Evolutionary conservation across 2,329 filamentous ascomycete species (phyloP).

Genomic region (Arachnomyces sp.): DNA sequence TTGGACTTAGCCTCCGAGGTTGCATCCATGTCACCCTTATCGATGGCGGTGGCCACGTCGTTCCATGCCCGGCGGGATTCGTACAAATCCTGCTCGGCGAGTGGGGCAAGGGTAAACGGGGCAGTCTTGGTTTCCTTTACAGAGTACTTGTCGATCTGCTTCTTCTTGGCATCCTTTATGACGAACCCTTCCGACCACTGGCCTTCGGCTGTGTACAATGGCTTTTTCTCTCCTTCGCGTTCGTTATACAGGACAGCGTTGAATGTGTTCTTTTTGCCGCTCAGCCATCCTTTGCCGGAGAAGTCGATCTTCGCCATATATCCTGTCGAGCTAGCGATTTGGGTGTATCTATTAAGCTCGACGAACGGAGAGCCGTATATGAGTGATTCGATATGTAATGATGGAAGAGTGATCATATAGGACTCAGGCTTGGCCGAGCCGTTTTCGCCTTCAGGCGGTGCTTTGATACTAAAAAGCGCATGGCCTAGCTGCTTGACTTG

Average conservation of each 20-base stretch:
- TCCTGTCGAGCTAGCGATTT: constrained; percentile 78
- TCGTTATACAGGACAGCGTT: constrained; percentile 65
- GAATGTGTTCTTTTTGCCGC: constrained; percentile 91
- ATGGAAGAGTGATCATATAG: constrained; percentile 86
- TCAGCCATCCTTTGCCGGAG: constrained; percentile 87
- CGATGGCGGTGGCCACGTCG: constrained; percentile 74
- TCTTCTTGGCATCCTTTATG: constrained; percentile 60
- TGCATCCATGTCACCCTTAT: constrained; percentile 73
- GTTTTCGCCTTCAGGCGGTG: constrained; percentile 46
- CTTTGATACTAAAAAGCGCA: constrained; percentile 64
- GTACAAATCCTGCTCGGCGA: constrained; percentile 75
- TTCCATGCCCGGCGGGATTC: constrained; percentile 85
- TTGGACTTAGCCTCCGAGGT: constrained; percentile 73
- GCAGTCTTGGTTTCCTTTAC: constrained; percentile 53
- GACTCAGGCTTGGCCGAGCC: constrained; percentile 46
- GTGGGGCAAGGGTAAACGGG: constrained; percentile 60
- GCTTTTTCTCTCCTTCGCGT: constrained; percentile 57
- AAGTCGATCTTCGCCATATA: constrained; percentile 89
- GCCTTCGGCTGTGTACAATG: constrained; percentile 72
- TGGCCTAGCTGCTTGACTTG: constrained; percentile 93
- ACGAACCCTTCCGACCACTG: constrained; percentile 83
- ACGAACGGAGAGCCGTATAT: constrained; percentile 70
- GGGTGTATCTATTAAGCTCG: constrained; percentile 77
- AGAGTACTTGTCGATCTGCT: constrained; percentile 52
- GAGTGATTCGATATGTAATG: constrained; percentile 87